Percentiles rank a stretch among this genome's conserved stretches.
phyloP scores from a whole-genome alignment of 2,329 filamentous ascomycete genomes.

The Fusarium nanum region DNA sequence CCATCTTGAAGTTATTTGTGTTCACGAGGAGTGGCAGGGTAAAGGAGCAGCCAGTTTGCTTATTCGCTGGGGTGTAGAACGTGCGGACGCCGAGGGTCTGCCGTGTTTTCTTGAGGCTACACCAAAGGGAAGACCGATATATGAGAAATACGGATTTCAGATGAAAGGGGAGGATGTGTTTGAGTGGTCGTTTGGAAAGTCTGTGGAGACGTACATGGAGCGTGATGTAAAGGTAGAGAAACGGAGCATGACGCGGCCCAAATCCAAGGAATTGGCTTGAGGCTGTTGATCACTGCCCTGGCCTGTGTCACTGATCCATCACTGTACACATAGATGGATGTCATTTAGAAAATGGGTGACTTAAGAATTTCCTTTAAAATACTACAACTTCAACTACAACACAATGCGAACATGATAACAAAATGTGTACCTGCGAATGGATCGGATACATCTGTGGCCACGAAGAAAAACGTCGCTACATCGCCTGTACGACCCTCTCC shows the following conservation, averaged over 20 bases:
- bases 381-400: not conserved
- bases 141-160: constrained; percentile 61
- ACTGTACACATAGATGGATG: not conserved
- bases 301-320: constrained; percentile 28
- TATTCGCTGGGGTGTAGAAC: constrained; percentile 60
- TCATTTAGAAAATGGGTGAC: not conserved
- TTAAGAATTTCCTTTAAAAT: not conserved
- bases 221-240: constrained; percentile 38
- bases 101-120: constrained; percentile 65
- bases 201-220: constrained; percentile 53
- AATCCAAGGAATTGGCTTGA: constrained; percentile 17
- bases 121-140: constrained; percentile 58
- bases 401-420: constrained; percentile 15
- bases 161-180: constrained; percentile 53
- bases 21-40: constrained; percentile 57
- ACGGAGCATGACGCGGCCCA: constrained; percentile 17
- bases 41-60: constrained; percentile 58
- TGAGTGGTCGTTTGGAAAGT: constrained; percentile 47
- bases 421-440: constrained; percentile 40
- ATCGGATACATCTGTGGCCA: constrained; percentile 35
- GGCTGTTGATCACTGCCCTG: constrained; percentile 12
- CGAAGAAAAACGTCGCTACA: constrained; percentile 35
- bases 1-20: constrained; percentile 62
- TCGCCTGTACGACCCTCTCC: constrained; percentile 30
- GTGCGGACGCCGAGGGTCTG: constrained; percentile 57